phyloP scores from a whole-genome alignment of 1,284 basidiomycete species.

The Violaceomyces palustris region DNA sequence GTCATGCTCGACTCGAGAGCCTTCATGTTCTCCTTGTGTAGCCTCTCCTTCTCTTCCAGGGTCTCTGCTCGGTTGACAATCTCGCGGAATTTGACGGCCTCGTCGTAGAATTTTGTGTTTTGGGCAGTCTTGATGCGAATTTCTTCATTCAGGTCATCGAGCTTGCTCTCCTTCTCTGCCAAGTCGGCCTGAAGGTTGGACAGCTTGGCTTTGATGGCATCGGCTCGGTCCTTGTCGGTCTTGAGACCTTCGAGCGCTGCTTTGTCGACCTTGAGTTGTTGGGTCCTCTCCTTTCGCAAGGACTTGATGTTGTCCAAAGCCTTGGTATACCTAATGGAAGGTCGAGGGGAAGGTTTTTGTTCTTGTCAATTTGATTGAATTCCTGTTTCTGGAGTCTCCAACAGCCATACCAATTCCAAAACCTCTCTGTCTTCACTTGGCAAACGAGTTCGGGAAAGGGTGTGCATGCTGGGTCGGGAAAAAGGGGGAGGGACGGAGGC shows the following conservation, averaged over 20 bases:
- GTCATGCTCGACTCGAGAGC: constrained; percentile 61
- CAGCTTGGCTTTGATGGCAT: constrained; percentile 56
- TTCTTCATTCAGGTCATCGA: constrained; percentile 37
- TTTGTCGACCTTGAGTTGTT: constrained; percentile 87
- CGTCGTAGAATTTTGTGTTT: constrained; percentile 77
- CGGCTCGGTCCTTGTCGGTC: constrained; percentile 78
- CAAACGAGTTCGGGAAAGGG: too few relatives aligned
- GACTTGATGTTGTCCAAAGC: constrained; percentile 87
- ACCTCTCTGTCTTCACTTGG: too few relatives aligned
- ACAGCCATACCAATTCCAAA: too few relatives aligned
- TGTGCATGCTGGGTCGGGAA: too few relatives aligned
- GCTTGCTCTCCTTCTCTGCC: constrained; percentile 30
- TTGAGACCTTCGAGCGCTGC: constrained; percentile 76
- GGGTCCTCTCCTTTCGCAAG: constrained; percentile 70
- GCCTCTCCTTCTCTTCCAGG: constrained; percentile 65
- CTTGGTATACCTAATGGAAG: constrained; percentile 75
- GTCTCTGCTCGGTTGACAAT: constrained; percentile 70
- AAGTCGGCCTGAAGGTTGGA: constrained; percentile 27
- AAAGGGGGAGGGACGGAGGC: too few relatives aligned
- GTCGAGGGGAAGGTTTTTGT: too few relatives aligned
- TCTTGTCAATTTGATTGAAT: too few relatives aligned
- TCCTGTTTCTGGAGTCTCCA: too few relatives aligned
- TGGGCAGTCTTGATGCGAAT: constrained; percentile 60
- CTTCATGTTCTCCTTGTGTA: constrained; percentile 63
- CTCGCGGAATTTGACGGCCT: constrained; percentile 76